Conservation (phyloP, 2,329 filamentous ascomycete species). For the Cytospora paraplurivora region DNA sequence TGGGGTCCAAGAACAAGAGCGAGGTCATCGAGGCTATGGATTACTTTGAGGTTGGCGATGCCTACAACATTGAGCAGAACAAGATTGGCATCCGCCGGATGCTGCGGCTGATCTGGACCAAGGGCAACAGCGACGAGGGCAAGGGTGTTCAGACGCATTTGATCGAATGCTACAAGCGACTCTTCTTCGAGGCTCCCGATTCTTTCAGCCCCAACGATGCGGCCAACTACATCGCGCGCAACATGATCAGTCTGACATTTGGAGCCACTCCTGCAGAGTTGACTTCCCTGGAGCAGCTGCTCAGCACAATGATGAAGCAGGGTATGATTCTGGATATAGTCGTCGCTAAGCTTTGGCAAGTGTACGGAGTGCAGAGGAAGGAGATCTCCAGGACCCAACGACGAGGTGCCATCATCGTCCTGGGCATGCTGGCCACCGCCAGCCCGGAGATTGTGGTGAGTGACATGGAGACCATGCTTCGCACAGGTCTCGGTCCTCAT, state of each 20-base stretch:
- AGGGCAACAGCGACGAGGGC: constrained; percentile 97
- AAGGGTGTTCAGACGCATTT: constrained; percentile 96
- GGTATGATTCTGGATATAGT: constrained; percentile 84
- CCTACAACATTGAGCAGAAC: constrained; percentile 93
- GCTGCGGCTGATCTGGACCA: constrained; percentile 98
- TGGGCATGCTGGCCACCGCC: constrained; percentile 94
- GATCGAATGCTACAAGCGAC: constrained; percentile 92
- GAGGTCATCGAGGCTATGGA: constrained; percentile 99
- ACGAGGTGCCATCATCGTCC: constrained; percentile 89
- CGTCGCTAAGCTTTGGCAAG: constrained; percentile 92
- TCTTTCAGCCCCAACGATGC: constrained; percentile 86
- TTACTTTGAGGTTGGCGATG: constrained; percentile 93
- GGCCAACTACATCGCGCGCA: constrained; percentile 92
- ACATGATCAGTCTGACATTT: constrained; percentile 99
- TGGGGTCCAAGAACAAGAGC: constrained; percentile 95
- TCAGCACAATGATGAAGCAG: constrained; percentile 97
- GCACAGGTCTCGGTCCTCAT: constrained; percentile 80
- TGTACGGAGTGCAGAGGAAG: constrained; percentile 90
- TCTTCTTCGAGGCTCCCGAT: constrained; percentile 95
- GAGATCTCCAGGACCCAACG: constrained; percentile 92
- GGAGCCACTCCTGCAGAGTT: constrained; percentile 92
- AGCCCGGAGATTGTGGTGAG: constrained; percentile 90
- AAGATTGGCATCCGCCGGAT: constrained; percentile 91
- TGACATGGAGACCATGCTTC: constrained; percentile 92
- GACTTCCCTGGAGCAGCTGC: constrained; percentile 90